Conservation (phyloP, 2,329 filamentous ascomycete species). For the Harringtonia aguacate region DNA sequence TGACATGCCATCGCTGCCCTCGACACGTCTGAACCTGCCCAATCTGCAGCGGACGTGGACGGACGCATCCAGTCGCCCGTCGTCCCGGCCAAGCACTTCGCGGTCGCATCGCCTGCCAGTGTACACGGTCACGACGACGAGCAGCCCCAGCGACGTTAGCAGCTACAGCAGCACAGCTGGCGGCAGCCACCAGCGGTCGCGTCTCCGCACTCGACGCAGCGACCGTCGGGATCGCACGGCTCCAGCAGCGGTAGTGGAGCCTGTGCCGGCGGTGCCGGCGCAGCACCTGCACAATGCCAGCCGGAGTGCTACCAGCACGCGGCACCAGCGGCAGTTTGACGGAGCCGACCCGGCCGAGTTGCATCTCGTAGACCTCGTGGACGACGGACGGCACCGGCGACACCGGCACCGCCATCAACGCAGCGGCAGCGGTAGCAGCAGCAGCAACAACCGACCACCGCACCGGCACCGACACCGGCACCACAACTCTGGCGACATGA, state of each 20-base stretch:
- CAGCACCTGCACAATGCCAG: constrained; percentile 7
- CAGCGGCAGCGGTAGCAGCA: neutral
- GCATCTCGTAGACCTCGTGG: constrained; percentile 32
- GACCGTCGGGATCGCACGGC: neutral
- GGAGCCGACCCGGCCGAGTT: constrained; percentile 37
- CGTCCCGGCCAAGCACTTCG: constrained; percentile 15
- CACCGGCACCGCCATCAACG: constrained; percentile 5
- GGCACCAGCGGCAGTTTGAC: constrained; percentile 18
- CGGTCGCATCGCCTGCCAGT: constrained; percentile 1
- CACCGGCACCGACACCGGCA: constrained; percentile 6
- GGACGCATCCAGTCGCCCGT: constrained; percentile 21
- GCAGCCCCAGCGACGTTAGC: no score
- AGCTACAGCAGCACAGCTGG: no score
- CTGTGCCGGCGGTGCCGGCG: constrained; percentile 10
- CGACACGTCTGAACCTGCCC: constrained; percentile 29
- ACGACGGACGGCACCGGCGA: constrained; percentile 25
- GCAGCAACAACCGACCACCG: neutral
- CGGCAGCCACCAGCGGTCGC: neutral
- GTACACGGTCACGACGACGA: no score
- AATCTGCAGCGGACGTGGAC: constrained; percentile 28
- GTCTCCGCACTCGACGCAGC: neutral
- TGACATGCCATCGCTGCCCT: constrained; percentile 26
- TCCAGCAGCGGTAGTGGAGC: no score
- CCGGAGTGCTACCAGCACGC: neutral
- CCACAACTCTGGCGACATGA: no score